A percentile compares a stretch with the other conserved stretches of the same genome.
Conservation (phyloP, 345 rosid species). For the Hirschfeldia incana region DNA sequence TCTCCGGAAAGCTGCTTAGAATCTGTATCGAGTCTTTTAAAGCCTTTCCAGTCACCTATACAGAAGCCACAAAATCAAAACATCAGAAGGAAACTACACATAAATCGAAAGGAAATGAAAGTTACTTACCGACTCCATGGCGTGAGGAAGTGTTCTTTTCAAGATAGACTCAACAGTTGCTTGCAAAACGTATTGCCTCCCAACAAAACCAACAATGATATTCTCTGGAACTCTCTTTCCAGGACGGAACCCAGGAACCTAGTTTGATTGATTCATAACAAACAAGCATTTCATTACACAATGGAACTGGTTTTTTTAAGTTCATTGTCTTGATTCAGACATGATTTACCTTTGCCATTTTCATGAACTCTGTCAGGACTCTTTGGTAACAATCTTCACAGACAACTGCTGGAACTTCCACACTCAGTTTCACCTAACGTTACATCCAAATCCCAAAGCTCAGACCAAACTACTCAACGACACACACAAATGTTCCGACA, state of each 20-base stretch:
- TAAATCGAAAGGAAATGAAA: not conserved
- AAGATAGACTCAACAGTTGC: slow-evolving; percentile 86
- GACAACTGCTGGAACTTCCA: slow-evolving; percentile 70
- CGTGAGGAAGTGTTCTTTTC: slow-evolving; percentile 95
- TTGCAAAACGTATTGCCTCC: slow-evolving; percentile 64
- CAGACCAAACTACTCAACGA: not conserved
- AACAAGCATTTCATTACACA: not conserved
- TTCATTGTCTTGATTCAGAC: not conserved
- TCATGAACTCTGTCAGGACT: slow-evolving; percentile 69
- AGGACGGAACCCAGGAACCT: slow-evolving; percentile 94
- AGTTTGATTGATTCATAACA: not conserved
- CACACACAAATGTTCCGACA: not conserved
- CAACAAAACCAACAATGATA: slow-evolving; percentile 66
- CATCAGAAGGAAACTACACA: not conserved
- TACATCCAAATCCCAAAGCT: not conserved
- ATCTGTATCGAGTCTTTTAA: slow-evolving; percentile 84
- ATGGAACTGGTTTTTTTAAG: not conserved
- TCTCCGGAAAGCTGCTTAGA: slow-evolving; percentile 69
- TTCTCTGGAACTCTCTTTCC: slow-evolving; percentile 72
- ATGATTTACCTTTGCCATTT: slow-evolving; percentile 62
- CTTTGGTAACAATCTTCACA: slow-evolving; percentile 79
- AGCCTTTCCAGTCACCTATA: slow-evolving; percentile 80
- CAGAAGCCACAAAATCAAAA: not conserved
- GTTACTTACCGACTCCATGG: slow-evolving; percentile 59
- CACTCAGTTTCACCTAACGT: slow-evolving; percentile 65